Evolutionary conservation across 306 rosid genomes (phyloP).

Genomic region (Lotus japonicus): DNA sequence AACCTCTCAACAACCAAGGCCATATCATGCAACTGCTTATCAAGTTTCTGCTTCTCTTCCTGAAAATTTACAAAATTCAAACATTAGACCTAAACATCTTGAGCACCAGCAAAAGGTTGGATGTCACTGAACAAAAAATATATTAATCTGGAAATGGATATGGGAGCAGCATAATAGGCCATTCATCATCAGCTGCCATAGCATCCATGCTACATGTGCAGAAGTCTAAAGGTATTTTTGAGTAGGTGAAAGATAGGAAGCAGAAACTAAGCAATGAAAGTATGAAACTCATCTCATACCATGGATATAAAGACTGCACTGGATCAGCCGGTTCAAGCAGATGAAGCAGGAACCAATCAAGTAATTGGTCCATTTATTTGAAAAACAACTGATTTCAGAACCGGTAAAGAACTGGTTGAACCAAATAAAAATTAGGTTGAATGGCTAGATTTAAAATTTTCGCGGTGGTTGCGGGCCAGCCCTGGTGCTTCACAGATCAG

Average conservation of each 20-base stretch:
- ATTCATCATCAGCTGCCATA: constrained; percentile 13
- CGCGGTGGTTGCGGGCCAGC: too few relatives aligned
- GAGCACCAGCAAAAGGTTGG: constrained; percentile 8
- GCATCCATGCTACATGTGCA: background rate
- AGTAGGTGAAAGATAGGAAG: background rate
- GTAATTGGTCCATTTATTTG: too few relatives aligned
- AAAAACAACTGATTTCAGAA: too few relatives aligned
- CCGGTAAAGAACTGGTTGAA: too few relatives aligned
- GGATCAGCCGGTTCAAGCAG: too few relatives aligned
- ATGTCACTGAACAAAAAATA: constrained; percentile 13
- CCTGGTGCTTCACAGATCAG: too few relatives aligned
- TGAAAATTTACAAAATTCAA: constrained; percentile 21
- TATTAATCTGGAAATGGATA: background rate
- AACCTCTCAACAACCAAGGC: constrained; percentile 82
- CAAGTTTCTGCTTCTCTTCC: constrained; percentile 88
- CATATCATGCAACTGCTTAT: constrained; percentile 89
- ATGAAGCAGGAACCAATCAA: too few relatives aligned
- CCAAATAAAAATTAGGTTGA: too few relatives aligned
- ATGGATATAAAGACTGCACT: too few relatives aligned
- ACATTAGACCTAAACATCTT: background rate
- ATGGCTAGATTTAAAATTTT: too few relatives aligned
- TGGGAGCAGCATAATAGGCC: background rate
- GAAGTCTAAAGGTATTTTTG: background rate
- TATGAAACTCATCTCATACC: background rate
- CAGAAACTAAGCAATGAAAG: background rate